Percentiles rank a stretch among this genome's conserved stretches.
These are phyloP conservation scores for Yamadazyma dushanensis DNA, from an alignment of 1,139 yeast species.

Conservation along the genomic window DNA sequence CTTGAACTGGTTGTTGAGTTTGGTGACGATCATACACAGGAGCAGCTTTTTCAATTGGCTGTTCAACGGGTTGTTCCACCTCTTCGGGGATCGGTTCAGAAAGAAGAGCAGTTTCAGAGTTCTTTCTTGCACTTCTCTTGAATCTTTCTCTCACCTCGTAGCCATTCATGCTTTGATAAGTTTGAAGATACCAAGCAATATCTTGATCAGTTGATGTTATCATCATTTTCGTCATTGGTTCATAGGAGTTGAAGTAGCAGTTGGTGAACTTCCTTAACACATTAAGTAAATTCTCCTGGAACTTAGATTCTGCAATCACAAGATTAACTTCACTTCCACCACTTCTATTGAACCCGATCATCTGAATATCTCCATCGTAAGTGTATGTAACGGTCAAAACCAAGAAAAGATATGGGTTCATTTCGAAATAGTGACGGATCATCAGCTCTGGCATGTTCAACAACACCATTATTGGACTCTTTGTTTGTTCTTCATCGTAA, in stretches of 20 bases:
- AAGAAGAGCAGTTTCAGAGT: neutral
- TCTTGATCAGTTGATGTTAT: conserved; percentile 24
- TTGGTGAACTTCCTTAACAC: conserved; percentile 21
- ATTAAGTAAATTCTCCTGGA: conserved; percentile 21
- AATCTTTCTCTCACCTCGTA: conserved; percentile 15
- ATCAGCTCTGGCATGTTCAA: conserved; percentile 47
- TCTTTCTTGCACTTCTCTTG: conserved; percentile 7
- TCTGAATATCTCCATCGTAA: conserved; percentile 27
- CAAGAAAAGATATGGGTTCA: conserved; percentile 25
- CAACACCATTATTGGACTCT: conserved; percentile 64
- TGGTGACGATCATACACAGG: neutral
- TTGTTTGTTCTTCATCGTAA: conserved; percentile 58
- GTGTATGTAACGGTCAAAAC: conserved; percentile 30
- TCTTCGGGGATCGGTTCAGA: neutral
- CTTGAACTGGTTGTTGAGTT: conserved; percentile 1
- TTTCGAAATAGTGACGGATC: conserved; percentile 24
- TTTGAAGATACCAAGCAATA: conserved; percentile 21
- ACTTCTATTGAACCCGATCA: conserved; percentile 29
- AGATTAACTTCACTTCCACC: conserved; percentile 26
- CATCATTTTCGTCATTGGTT: conserved; percentile 23
- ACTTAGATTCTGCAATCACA: conserved; percentile 21
- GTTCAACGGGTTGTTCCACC: neutral
- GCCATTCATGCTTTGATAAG: conserved; percentile 14
- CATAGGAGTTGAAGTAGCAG: conserved; percentile 24
- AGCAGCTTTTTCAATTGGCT: neutral